Evolutionary conservation across 345 rosid species (phyloP).

Genomic region (Triadica sebifera): DNA sequence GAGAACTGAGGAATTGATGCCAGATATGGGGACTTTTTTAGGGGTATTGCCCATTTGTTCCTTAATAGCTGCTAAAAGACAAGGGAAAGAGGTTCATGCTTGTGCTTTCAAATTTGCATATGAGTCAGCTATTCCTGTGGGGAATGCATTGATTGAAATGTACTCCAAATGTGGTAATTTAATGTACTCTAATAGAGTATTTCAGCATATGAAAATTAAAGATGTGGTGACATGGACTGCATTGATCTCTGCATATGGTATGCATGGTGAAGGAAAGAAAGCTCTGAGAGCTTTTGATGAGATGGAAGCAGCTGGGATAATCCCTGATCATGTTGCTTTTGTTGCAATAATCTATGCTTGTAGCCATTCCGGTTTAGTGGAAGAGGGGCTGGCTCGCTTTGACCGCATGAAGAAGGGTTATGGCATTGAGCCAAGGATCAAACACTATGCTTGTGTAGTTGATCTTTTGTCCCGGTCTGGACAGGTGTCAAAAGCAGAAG

Average conservation of each 20-base stretch:
- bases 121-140: conserved; percentile 42
- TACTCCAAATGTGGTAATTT: conserved; percentile 68
- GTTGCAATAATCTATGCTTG: conserved; percentile 63
- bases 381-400: conserved; percentile 56
- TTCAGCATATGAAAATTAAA: conserved; percentile 47
- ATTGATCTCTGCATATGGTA: conserved; percentile 59
- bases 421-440: conserved; percentile 40
- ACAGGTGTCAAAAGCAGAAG: conserved; percentile 42
- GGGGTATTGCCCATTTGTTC: conserved; percentile 57
- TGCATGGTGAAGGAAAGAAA: conserved; percentile 60
- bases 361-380: conserved; percentile 73
- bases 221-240: conserved; percentile 79
- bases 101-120: conserved; percentile 48
- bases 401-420: conserved; percentile 48
- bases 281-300: conserved; percentile 45
- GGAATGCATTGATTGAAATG: conserved; percentile 68
- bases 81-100: conserved; percentile 55
- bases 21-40: conserved; percentile 51
- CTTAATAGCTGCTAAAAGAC: conserved; percentile 50
- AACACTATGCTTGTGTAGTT: conserved; percentile 58
- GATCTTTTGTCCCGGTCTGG: conserved; percentile 54
- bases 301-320: conserved; percentile 51
- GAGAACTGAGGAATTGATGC: conserved; percentile 39
- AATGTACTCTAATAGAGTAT: conserved; percentile 36
- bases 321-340: conserved; percentile 55